phyloP scores from a whole-genome alignment of 164 flowering plant species.

The Litsea cubeba region DNA sequence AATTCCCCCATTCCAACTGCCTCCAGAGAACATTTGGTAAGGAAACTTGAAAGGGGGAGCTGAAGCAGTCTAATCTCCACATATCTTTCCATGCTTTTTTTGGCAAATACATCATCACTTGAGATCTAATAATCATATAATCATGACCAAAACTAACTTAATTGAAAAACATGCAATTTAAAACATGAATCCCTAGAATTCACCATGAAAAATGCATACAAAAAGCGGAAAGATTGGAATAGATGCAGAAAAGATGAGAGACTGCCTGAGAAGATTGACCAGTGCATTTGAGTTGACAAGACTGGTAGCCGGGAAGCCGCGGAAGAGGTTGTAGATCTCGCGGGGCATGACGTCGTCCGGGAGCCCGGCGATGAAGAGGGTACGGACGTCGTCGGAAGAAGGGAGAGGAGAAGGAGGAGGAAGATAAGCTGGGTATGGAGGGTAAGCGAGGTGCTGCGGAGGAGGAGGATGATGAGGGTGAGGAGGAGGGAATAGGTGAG shows the following conservation, averaged over 20 bases:
- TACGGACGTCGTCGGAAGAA: constrained; percentile 54
- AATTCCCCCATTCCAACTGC: too few species aligned
- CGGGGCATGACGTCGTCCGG: constrained; percentile 84
- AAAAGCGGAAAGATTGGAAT: not conserved
- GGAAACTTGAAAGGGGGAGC: too few species aligned
- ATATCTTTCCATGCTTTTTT: too few species aligned
- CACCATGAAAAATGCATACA: not conserved
- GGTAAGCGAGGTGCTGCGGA: constrained; percentile 16
- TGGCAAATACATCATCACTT: too few species aligned
- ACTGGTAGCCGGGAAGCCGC: constrained; percentile 80
- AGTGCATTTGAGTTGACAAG: constrained; percentile 63
- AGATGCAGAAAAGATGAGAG: not conserved
- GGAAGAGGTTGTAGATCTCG: constrained; percentile 81
- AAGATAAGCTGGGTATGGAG: constrained; percentile 22
- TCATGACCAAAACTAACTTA: too few species aligned
- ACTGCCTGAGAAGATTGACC: constrained; percentile 46
- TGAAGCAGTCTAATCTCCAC: too few species aligned
- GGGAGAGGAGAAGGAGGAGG: constrained; percentile 20
- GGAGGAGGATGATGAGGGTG: constrained; percentile 14
- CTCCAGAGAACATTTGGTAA: too few species aligned
- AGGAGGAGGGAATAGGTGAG: constrained; percentile 5
- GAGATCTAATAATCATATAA: too few species aligned
- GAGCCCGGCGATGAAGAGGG: constrained; percentile 88
- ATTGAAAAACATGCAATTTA: too few species aligned
- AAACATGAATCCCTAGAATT: too few species aligned